Conservation (phyloP, 73 alveolate species). For the Paraurostyla sp. region DNA sequence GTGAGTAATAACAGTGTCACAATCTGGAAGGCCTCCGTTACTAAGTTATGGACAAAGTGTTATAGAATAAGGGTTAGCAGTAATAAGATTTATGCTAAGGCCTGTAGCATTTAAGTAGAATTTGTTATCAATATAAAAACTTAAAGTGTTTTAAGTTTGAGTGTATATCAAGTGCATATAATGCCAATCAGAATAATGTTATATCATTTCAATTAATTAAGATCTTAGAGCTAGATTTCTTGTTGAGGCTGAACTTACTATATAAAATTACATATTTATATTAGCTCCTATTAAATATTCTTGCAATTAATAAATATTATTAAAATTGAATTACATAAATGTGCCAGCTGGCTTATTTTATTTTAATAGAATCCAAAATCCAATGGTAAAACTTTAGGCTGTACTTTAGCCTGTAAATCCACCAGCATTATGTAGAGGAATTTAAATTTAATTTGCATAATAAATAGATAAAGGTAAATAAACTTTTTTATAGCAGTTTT, state of each 20-base stretch:
- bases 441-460: constrained; percentile 1
- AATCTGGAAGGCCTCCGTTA: constrained; percentile 10
- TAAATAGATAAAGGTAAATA: not conserved
- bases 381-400: not conserved
- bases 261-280: not conserved
- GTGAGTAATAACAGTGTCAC: constrained; percentile 35
- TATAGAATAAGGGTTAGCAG: not conserved
- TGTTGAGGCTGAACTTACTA: not conserved
- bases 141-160: not conserved
- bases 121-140: not conserved
- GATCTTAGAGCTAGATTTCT: not conserved
- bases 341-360: constrained; percentile 8
- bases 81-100: not conserved
- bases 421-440: not conserved
- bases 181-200: constrained; percentile 32
- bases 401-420: constrained; percentile 13
- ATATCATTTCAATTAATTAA: not conserved
- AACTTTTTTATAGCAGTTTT: constrained; percentile 13
- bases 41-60: constrained; percentile 5
- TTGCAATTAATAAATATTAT: not conserved
- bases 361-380: constrained; percentile 11
- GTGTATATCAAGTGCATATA: not conserved
- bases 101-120: not conserved
- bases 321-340: not conserved
- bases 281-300: not conserved